Conservation (phyloP, 23 red algal species). For the Pyropia yezoensis region DNA sequence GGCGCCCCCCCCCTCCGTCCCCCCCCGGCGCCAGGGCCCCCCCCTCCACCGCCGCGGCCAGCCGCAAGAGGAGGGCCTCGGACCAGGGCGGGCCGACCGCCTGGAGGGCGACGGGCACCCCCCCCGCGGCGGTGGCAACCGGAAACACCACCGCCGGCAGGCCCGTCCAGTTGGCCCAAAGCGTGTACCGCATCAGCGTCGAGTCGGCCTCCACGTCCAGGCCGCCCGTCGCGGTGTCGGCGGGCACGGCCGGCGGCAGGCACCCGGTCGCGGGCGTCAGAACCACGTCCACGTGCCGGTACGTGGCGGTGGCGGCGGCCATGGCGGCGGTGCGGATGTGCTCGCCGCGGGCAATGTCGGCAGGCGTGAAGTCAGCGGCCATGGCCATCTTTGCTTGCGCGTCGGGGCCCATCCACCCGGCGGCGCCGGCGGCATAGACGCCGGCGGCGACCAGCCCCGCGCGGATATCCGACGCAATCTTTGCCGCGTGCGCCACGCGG, state of each 20-base stretch:
- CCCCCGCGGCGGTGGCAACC: neutral
- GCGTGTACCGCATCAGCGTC: constrained; percentile 18
- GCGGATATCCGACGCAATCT: neutral
- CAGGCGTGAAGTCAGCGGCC: neutral
- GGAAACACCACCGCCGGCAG: constrained; percentile 19
- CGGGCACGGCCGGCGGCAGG: constrained; percentile 4
- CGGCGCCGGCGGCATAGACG: neutral
- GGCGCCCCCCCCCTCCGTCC: too few relatives aligned
- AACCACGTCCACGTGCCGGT: neutral
- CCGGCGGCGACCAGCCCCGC: neutral
- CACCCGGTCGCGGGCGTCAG: constrained; percentile 8
- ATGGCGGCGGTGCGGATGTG: constrained; percentile 3
- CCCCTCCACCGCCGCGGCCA: neutral
- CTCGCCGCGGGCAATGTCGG: neutral
- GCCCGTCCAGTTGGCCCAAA: constrained; percentile 21
- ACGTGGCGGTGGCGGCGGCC: neutral
- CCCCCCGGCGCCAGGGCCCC: too few relatives aligned
- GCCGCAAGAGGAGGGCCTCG: constrained; percentile 1
- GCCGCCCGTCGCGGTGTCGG: neutral
- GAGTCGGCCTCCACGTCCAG: constrained; percentile 7
- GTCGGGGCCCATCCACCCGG: neutral
- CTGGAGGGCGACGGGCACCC: constrained; percentile 24
- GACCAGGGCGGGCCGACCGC: constrained; percentile 21
- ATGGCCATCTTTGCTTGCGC: neutral
- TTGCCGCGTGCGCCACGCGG: neutral